These are phyloP conservation scores for Penicillium sp. DNA, from an alignment of 2,329 filamentous ascomycete species.

Conservation along the genomic window DNA sequence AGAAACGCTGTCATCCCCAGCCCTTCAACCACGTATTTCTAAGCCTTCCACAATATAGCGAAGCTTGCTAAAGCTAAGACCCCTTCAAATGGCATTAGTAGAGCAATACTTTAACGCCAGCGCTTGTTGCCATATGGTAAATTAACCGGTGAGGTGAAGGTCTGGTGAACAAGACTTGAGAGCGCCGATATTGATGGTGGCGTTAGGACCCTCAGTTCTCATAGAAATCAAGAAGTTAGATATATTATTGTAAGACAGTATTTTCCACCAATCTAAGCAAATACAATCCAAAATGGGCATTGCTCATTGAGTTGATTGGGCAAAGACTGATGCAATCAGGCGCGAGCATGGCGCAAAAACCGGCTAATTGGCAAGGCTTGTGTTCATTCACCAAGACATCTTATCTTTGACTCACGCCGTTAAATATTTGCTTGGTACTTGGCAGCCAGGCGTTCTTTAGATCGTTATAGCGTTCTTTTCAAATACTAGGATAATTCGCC, in stretches of 20 bases:
- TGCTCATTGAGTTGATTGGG: background rate
- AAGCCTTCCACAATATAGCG: background rate
- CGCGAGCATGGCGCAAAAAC: background rate
- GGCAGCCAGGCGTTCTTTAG: background rate
- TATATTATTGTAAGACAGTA: background rate
- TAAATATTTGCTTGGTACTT: background rate
- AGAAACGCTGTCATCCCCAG: background rate
- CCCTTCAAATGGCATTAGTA: background rate
- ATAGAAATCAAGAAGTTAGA: background rate
- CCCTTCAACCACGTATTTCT: background rate
- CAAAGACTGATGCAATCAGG: background rate
- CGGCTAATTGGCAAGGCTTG: background rate
- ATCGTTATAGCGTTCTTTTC: background rate
- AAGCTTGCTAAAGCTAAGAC: background rate
- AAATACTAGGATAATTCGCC: background rate
- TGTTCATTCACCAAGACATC: background rate
- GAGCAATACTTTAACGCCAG: background rate
- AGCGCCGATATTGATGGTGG: background rate
- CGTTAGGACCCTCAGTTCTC: background rate
- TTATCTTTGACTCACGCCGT: background rate
- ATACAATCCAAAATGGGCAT: background rate
- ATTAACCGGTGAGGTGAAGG: background rate
- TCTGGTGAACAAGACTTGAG: background rate
- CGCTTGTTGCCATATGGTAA: background rate
- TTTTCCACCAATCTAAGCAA: background rate